Percentiles rank a stretch among this genome's conserved stretches.
Evolutionary conservation across 768 basidiomycete genomes (phyloP).

Genomic region (Lyophyllum atratum): DNA sequence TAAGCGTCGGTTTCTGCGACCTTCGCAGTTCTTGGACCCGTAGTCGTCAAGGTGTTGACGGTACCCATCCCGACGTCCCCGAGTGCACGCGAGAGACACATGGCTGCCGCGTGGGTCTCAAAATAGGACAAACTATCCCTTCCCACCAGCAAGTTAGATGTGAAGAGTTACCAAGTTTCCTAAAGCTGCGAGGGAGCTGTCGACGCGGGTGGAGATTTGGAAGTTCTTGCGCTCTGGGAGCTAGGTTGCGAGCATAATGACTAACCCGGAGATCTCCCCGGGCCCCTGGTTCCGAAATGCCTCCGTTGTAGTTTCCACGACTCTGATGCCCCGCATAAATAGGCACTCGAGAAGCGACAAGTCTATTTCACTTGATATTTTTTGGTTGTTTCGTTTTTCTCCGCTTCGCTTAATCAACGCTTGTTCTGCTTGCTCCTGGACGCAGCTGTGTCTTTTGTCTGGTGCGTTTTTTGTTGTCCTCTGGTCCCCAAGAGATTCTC

Average conservation of each 20-base stretch:
- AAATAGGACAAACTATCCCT: background rate
- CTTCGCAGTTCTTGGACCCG: background rate
- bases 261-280: constrained; percentile 41
- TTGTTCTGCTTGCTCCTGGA: constrained; percentile 3
- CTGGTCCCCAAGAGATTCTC: background rate
- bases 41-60: constrained; percentile 22
- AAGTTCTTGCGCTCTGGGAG: constrained; percentile 9
- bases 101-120: constrained; percentile 38
- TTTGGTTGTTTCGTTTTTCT: constrained; percentile 6
- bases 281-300: constrained; percentile 42
- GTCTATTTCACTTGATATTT: constrained; percentile 27
- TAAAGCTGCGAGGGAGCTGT: background rate
- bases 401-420: background rate
- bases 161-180: constrained; percentile 2
- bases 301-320: constrained; percentile 40
- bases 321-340: constrained; percentile 35
- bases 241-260: constrained; percentile 19
- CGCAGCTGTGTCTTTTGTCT: background rate
- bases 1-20: background rate
- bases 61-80: constrained; percentile 15
- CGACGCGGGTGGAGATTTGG: constrained; percentile 9
- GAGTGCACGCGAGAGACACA: constrained; percentile 27
- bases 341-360: constrained; percentile 32
- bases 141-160: background rate
- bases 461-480: constrained; percentile 9